These are phyloP conservation scores for Macadamia tetraphylla DNA, from an alignment of 164 flowering plant species.

Conservation along the genomic window DNA sequence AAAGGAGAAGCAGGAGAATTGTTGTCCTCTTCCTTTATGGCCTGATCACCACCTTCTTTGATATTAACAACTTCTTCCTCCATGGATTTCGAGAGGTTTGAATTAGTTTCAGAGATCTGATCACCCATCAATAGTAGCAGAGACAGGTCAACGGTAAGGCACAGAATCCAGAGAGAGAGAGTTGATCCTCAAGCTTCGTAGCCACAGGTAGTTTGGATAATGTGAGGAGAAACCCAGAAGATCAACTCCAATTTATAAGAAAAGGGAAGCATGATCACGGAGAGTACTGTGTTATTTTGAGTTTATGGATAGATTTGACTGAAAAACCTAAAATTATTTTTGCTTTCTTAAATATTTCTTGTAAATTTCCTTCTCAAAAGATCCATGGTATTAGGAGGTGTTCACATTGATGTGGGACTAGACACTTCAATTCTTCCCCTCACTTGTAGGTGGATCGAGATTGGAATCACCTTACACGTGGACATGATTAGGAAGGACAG, in stretches of 20 bases:
- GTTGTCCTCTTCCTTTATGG: not conserved
- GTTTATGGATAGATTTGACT: too few relatives aligned
- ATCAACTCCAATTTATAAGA: slow-evolving; percentile 6
- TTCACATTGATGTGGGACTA: too few relatives aligned
- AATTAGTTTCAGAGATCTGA: slow-evolving; percentile 20
- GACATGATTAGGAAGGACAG: too few relatives aligned
- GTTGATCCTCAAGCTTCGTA: not conserved
- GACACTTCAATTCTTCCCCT: too few relatives aligned
- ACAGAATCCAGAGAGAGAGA: not conserved
- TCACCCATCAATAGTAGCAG: slow-evolving; percentile 9
- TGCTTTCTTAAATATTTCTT: too few relatives aligned
- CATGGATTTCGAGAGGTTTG: slow-evolving; percentile 9
- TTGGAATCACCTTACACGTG: too few relatives aligned
- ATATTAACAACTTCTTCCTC: slow-evolving; percentile 16
- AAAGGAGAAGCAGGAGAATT: not conserved
- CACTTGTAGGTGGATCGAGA: too few relatives aligned
- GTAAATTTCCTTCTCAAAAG: too few relatives aligned
- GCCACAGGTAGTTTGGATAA: not conserved
- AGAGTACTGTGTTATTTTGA: too few relatives aligned
- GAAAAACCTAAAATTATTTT: too few relatives aligned
- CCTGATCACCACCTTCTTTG: slow-evolving; percentile 2
- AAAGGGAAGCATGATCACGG: not conserved
- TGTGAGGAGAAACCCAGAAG: not conserved
- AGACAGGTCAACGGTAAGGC: too few relatives aligned
- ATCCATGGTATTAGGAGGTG: too few relatives aligned